Conservation (phyloP, 345 rosid genomes). For the Eucalyptus decipiens region DNA sequence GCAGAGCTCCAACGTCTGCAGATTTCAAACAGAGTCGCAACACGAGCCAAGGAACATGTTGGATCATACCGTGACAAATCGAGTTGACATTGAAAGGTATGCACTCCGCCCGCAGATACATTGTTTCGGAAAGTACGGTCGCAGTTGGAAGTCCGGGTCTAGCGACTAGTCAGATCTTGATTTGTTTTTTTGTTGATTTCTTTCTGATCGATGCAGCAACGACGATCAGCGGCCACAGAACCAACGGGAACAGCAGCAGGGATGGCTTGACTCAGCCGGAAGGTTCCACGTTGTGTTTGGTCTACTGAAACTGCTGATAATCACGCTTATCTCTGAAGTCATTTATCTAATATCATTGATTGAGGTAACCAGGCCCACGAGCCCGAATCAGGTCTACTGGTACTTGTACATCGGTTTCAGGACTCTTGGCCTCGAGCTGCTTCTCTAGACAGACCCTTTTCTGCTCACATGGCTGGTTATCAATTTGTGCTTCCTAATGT, state of each 20-base stretch:
- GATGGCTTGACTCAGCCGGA: rapidly evolving
- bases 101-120: neutral
- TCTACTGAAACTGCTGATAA: neutral
- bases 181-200: neutral
- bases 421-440: neutral
- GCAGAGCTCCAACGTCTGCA: neutral
- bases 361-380: rapidly evolving
- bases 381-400: neutral
- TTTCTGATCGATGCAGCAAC: neutral
- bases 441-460: neutral
- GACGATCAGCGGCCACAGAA: rapidly evolving
- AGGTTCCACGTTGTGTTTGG: rapidly evolving
- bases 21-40: neutral
- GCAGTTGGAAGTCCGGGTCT: neutral
- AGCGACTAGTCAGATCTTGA: neutral
- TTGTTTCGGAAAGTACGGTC: neutral
- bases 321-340: rapidly evolving
- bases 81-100: neutral
- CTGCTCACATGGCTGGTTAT: neutral
- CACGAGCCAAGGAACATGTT: neutral
- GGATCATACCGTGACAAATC: neutral
- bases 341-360: neutral
- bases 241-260: neutral
- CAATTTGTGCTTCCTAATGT: neutral
- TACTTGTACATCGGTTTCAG: rapidly evolving